These are phyloP conservation scores for Pleomassaria siparia DNA, from an alignment of 2,329 filamentous ascomycete genomes.

Conservation along the genomic window DNA sequence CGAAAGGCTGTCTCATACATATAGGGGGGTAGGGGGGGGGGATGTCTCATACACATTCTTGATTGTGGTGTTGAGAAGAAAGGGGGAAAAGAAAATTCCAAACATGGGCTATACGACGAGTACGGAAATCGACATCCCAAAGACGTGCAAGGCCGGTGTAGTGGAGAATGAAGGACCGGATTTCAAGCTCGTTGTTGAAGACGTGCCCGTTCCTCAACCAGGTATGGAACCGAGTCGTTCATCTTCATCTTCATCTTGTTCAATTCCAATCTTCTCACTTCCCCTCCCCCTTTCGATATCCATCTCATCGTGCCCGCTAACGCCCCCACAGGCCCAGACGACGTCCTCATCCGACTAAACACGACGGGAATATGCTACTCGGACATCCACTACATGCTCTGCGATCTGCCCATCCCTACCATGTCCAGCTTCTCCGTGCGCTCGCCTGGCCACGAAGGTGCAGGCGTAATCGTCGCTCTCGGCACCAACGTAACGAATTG, in stretches of 20 bases:
- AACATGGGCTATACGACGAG: neutral
- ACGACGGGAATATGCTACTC: constrained; percentile 57
- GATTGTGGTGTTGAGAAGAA: neutral
- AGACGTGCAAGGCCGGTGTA: constrained; percentile 51
- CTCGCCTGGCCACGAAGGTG: constrained; percentile 57
- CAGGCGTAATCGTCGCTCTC: constrained; percentile 56
- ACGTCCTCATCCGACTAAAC: constrained; percentile 56
- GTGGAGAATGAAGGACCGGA: constrained; percentile 50
- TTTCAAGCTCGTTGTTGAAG: constrained; percentile 46
- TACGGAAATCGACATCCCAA: constrained; percentile 38
- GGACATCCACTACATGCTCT: constrained; percentile 58
- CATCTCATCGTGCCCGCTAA: neutral
- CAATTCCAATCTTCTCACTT: too few species aligned
- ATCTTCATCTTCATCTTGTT: too few species aligned
- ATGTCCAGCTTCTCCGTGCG: constrained; percentile 43
- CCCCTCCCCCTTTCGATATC: neutral
- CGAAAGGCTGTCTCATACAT: too few species aligned
- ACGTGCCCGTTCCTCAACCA: constrained; percentile 47
- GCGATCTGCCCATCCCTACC: constrained; percentile 47
- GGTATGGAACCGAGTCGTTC: constrained; percentile 34
- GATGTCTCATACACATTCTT: neutral
- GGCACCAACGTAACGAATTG: constrained; percentile 54
- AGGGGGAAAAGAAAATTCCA: too few species aligned
- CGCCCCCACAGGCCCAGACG: constrained; percentile 46
- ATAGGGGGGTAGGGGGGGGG: too few species aligned